These are phyloP conservation scores for Pichia sporocuriosa DNA, from an alignment of 805 yeast genomes.

Conservation along the genomic window DNA sequence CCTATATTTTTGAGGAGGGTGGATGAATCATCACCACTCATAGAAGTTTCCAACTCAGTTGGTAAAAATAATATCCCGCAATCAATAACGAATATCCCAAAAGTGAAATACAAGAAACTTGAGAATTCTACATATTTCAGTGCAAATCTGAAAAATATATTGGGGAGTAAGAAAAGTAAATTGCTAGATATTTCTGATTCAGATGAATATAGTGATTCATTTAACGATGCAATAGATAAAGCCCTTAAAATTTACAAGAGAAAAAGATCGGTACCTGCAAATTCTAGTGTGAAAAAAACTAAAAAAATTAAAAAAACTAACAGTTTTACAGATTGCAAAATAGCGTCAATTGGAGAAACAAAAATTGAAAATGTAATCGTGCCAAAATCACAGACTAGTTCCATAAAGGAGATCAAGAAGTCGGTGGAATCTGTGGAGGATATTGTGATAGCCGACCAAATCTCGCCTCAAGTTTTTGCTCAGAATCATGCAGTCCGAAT, in stretches of 20 bases:
- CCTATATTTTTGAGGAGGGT: slow-evolving; percentile 5
- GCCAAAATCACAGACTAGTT: not conserved
- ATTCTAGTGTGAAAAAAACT: not conserved
- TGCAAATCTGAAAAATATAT: not conserved
- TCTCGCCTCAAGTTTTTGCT: not conserved
- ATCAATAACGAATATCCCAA: not conserved
- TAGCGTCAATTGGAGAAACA: not conserved
- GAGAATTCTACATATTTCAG: slow-evolving; percentile 1
- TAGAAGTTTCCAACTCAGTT: too few relatives aligned
- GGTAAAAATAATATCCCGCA: not conserved
- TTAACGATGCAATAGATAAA: slow-evolving; percentile 4
- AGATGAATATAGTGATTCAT: slow-evolving; percentile 5
- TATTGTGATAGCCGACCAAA: slow-evolving; percentile 4
- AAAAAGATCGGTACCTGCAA: not conserved
- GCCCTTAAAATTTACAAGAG: not conserved
- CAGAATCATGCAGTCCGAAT: not conserved
- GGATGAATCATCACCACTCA: not conserved
- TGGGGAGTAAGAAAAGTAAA: not conserved
- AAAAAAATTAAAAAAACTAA: not conserved
- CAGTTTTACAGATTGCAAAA: too few relatives aligned
- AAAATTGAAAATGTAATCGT: not conserved
- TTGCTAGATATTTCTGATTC: slow-evolving; percentile 4
- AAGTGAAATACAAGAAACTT: not conserved
- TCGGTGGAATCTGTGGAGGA: slow-evolving; percentile 1
- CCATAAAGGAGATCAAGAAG: not conserved